These are phyloP conservation scores for Alternaria alternata DNA, from an alignment of 2,329 filamentous ascomycete genomes.

Conservation along the genomic window DNA sequence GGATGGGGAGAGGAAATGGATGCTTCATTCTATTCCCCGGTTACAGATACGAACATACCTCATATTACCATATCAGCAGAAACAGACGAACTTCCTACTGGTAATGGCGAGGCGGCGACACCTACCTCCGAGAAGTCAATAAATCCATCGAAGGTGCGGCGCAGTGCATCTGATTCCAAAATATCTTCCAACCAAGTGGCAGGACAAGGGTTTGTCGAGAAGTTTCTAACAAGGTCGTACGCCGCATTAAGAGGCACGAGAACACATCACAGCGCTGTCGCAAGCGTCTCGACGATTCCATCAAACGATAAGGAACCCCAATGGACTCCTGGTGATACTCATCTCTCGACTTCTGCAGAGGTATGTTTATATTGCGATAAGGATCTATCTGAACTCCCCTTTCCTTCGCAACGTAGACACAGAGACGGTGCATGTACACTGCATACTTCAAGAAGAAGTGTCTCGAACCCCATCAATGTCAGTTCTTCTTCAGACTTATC, in stretches of 20 bases:
- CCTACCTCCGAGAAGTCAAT: background rate
- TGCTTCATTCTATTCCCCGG: background rate
- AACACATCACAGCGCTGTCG: background rate
- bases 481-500: background rate
- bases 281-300: background rate
- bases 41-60: background rate
- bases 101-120: background rate
- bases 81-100: background rate
- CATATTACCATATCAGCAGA: background rate
- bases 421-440: background rate
- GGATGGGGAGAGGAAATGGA: background rate
- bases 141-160: background rate
- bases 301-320: background rate
- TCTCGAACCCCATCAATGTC: background rate
- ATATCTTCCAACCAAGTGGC: background rate
- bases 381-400: background rate
- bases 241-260: background rate
- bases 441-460: background rate
- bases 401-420: background rate
- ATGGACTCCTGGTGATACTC: background rate
- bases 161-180: slow-evolving; percentile 2
- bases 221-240: background rate
- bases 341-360: background rate
- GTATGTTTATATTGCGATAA: background rate
- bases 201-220: background rate